Evolutionary conservation across 2,329 filamentous ascomycete genomes (phyloP).

Genomic region (Beauveria brongniartii): DNA sequence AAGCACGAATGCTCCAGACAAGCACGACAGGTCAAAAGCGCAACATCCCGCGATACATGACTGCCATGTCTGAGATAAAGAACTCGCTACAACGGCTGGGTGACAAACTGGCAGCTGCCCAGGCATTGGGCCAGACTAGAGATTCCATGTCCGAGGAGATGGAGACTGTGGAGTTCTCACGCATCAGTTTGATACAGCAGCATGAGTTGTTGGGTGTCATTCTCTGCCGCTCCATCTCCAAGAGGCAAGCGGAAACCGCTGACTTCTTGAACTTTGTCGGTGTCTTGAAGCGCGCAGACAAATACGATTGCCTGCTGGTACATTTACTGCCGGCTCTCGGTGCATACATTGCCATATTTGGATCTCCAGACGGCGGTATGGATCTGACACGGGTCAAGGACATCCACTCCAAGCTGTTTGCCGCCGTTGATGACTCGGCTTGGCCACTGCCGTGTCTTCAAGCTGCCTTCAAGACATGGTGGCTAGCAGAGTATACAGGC

Average conservation of each 20-base stretch:
- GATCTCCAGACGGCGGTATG: constrained; percentile 64
- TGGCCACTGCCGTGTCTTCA: constrained; percentile 72
- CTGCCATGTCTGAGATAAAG: constrained; percentile 68
- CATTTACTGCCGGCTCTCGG: constrained; percentile 79
- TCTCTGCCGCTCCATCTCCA: constrained; percentile 69
- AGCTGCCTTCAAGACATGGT: constrained; percentile 72
- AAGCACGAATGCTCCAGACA: constrained; percentile 24
- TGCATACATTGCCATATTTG: constrained; percentile 68
- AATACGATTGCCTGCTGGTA: constrained; percentile 65
- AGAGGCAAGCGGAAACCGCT: constrained; percentile 57
- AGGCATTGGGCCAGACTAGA: constrained; percentile 61
- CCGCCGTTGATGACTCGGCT: constrained; percentile 54
- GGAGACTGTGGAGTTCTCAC: constrained; percentile 74
- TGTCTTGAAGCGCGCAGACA: constrained; percentile 61
- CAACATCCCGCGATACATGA: constrained; percentile 67
- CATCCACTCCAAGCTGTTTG: constrained; percentile 61
- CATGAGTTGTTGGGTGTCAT: constrained; percentile 85
- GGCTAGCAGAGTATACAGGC: constrained; percentile 88
- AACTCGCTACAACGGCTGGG: constrained; percentile 65
- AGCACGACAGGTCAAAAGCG: constrained; percentile 39
- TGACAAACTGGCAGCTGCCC: constrained; percentile 68
- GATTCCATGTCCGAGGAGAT: constrained; percentile 51
- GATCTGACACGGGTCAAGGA: constrained; percentile 61
- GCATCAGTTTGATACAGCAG: constrained; percentile 72
- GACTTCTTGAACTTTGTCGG: constrained; percentile 69